Evolutionary conservation across 176 grass and related monocot genomes (phyloP).

Genomic region (Oryza punctata): DNA sequence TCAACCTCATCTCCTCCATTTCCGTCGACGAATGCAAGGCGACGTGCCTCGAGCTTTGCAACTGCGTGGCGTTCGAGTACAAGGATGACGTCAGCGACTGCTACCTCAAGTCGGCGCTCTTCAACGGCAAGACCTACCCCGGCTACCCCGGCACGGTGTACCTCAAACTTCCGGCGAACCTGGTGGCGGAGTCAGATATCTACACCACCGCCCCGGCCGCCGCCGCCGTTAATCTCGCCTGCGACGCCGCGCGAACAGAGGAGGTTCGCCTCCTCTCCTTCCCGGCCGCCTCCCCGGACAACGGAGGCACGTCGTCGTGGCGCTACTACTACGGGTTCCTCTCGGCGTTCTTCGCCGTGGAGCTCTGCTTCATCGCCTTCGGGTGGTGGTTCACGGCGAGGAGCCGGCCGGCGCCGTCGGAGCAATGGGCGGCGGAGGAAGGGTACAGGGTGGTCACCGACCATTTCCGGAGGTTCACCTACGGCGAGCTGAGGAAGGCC

Average conservation of each 20-base stretch:
- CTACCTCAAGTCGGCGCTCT: slow-evolving; percentile 35
- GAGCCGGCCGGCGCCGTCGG: slow-evolving; percentile 18
- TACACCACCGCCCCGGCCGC: background rate
- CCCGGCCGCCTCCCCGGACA: background rate
- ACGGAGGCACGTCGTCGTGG: slow-evolving; percentile 21
- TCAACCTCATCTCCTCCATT: background rate
- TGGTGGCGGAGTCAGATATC: background rate
- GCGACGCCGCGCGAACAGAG: background rate
- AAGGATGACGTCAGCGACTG: slow-evolving; percentile 12
- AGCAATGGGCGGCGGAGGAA: slow-evolving; percentile 33
- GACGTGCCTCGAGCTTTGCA: slow-evolving; percentile 13
- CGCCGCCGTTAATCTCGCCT: background rate
- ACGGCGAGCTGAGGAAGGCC: slow-evolving; percentile 15
- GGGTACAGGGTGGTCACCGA: slow-evolving; percentile 48
- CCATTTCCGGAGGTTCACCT: slow-evolving; percentile 39
- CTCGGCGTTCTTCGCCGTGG: slow-evolving; percentile 28
- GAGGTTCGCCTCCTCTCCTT: background rate
- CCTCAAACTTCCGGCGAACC: slow-evolving; percentile 33
- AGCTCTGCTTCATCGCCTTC: slow-evolving; percentile 39
- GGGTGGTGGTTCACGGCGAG: slow-evolving; percentile 52
- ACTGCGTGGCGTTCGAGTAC: slow-evolving; percentile 37
- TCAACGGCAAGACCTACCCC: slow-evolving; percentile 36
- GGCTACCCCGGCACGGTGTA: slow-evolving; percentile 11
- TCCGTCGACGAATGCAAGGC: slow-evolving; percentile 1
- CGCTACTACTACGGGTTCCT: slow-evolving; percentile 37